These are phyloP conservation scores for Leccinum truebloodii DNA, from an alignment of 768 basidiomycete species.

Conservation along the genomic window DNA sequence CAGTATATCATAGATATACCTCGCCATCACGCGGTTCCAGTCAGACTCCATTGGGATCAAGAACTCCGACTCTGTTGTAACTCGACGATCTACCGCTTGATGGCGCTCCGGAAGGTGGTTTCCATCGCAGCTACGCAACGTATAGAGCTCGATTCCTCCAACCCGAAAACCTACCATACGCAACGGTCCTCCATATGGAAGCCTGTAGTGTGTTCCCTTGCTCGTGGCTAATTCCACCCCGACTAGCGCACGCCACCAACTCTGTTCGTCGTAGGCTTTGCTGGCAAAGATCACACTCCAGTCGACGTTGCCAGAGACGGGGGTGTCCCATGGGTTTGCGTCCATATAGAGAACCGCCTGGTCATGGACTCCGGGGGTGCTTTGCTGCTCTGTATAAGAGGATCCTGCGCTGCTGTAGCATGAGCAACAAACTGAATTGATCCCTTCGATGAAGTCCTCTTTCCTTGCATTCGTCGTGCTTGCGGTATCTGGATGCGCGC, in stretches of 20 bases:
- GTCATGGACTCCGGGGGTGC: background rate
- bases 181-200: background rate
- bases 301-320: background rate
- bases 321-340: background rate
- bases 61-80: background rate
- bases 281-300: conserved; percentile 3
- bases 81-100: background rate
- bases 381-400: conserved; percentile 15
- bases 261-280: background rate
- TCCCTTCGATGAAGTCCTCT: conserved; percentile 4
- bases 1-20: background rate
- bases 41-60: background rate
- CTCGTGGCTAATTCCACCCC: background rate
- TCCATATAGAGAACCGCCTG: background rate
- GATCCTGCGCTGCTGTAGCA: background rate
- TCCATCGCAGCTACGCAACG: background rate
- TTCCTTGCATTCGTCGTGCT: conserved; percentile 10
- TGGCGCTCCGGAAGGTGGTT: background rate
- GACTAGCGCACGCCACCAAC: background rate
- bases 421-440: background rate
- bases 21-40: background rate
- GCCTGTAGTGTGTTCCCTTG: background rate
- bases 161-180: background rate
- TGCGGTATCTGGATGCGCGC: conserved; percentile 6
- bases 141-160: background rate